Evolutionary conservation across 768 basidiomycete species (phyloP), one percentile per base, ranked within the genome.

Genomic region (Podaxis carcinomalis): DNA sequence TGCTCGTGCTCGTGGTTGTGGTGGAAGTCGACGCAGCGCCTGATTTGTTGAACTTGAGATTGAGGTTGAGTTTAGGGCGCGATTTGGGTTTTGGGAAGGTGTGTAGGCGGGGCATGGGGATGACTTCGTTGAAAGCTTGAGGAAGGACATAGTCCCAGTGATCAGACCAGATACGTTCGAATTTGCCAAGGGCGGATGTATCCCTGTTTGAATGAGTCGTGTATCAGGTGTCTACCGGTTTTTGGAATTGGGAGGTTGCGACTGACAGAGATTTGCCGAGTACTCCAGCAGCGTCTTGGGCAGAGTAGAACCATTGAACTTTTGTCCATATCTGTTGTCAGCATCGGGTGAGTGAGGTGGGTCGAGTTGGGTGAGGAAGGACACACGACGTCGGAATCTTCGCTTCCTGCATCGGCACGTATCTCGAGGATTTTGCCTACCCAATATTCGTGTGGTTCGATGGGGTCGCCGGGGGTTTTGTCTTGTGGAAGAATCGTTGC

Each of bases 251-350:
- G 42, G 52, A 32, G 11, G 37, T 27, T 32, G 28, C n/a, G 4
- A 73, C 82, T 59, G 58, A 85, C 83, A 85, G 83, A 1, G 80
- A 78, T 32, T 80, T 79, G 32, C 42, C 42, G 1, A 82, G 66
- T 0, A 77, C 70, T 1, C 63, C 64, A 0, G 72, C 71, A 0
- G 82, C 78, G 37, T 88, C 86, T n/a, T 70, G 52, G 0, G 77
- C 74, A 1, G 79, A 75, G 69, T 83, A 88, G 51, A 72, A 85
- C 86, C 86, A 88, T 51, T 81, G 77, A 0, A 87, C 76, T 9
- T 63, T 68, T 0, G 73, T 76, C 82, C 83, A 86, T 0, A 86
- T 84, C 80, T 87, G 39, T 1, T 39, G 42, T 49, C 36, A 9
- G 32, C 32, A 32, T 9, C 7, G 32, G 32, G 9, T 32, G 2